phyloP scores from a whole-genome alignment of 2,329 filamentous ascomycete species.

The Tolypocladium guangdongense region DNA sequence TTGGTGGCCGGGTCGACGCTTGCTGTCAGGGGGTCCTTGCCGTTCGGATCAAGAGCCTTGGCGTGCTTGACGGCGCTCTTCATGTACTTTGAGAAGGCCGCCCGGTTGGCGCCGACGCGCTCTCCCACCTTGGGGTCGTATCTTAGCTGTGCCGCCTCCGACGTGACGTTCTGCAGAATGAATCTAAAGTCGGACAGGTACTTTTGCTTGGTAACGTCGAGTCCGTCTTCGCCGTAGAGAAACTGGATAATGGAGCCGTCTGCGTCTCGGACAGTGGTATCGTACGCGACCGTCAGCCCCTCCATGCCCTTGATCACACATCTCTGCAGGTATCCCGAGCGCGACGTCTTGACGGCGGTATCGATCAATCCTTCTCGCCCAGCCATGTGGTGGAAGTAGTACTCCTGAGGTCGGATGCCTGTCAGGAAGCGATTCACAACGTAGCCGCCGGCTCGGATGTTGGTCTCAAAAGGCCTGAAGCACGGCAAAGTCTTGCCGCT shows the following conservation, averaged over 20 bases:
- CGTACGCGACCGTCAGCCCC: constrained; percentile 82
- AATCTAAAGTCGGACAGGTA: constrained; percentile 88
- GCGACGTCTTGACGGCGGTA: constrained; percentile 95
- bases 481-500: constrained; percentile 93
- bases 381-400: constrained; percentile 99
- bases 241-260: constrained; percentile 93
- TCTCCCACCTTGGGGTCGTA: constrained; percentile 42
- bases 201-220: constrained; percentile 89
- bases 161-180: constrained; percentile 73
- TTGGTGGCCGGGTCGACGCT: constrained; percentile 65
- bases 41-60: constrained; percentile 42
- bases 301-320: constrained; percentile 99
- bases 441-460: constrained; percentile 83
- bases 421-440: constrained; percentile 96
- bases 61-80: constrained; percentile 71
- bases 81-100: constrained; percentile 62
- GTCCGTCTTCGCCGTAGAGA: constrained; percentile 89
- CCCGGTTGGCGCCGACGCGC: constrained; percentile 38
- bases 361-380: constrained; percentile 97
- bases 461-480: constrained; percentile 84
- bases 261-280: constrained; percentile 85
- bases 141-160: constrained; percentile 65
- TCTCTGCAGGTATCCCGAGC: constrained; percentile 90
- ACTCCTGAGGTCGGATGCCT: constrained; percentile 92
- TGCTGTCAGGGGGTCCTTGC: constrained; percentile 65